Percentiles rank a stretch among this genome's conserved stretches.
Evolutionary conservation across 139 green algal species (phyloP).

Genomic region (Tetradesmus lagerheimii): DNA sequence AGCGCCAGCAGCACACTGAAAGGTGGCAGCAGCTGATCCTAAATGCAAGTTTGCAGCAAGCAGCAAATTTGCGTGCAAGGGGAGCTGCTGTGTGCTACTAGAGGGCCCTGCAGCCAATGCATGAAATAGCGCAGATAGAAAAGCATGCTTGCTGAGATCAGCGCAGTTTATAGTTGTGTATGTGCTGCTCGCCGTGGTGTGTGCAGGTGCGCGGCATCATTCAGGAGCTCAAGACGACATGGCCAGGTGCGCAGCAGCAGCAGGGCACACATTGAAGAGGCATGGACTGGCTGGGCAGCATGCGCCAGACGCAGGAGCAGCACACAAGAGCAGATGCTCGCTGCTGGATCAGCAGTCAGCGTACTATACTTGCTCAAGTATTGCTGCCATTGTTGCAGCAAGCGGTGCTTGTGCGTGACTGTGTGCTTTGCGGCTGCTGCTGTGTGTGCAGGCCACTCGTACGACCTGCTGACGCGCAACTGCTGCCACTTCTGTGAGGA

Average conservation of each 20-base stretch:
- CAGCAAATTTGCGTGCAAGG: background rate
- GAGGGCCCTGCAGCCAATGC: too few species aligned
- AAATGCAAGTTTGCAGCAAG: background rate
- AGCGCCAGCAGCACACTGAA: background rate
- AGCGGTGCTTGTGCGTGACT: too few species aligned
- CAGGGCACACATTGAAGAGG: background rate
- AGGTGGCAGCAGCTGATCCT: conserved; percentile 9
- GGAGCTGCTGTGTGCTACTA: background rate
- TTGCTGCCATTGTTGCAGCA: too few species aligned
- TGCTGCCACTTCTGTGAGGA: conserved; percentile 88
- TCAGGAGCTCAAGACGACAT: background rate
- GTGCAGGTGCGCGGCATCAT: conserved; percentile 1
- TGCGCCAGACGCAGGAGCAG: background rate
- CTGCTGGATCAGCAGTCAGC: too few species aligned
- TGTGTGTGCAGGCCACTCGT: conserved; percentile 37
- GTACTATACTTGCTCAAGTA: too few species aligned
- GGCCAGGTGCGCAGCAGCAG: conserved; percentile 5
- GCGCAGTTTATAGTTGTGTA: background rate
- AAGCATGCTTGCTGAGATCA: too few species aligned
- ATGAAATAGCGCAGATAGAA: too few species aligned
- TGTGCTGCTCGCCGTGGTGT: background rate
- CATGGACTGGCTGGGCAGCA: background rate
- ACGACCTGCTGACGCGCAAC: conserved; percentile 81
- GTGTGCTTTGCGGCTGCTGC: background rate
- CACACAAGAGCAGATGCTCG: too few species aligned